Percentiles rank a stretch among this genome's conserved stretches.
Conservation (phyloP, 2,329 filamentous ascomycete species). For the Aureobasidium lini region DNA sequence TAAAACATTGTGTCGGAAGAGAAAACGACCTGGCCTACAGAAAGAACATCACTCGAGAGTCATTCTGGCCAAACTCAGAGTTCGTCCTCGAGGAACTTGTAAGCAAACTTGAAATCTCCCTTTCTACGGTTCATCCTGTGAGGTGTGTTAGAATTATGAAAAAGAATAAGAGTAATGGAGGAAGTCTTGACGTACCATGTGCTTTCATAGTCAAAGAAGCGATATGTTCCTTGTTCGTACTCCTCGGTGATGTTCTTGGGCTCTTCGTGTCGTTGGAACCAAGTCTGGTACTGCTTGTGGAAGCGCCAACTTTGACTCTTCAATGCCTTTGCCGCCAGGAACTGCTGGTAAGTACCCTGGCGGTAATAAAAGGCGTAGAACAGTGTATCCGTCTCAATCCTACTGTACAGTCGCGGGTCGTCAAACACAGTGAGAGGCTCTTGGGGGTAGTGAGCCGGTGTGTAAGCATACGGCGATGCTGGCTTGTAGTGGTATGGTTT, state of each 20-base stretch:
- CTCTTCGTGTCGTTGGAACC: slow-evolving; percentile 98
- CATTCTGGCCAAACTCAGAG: slow-evolving; percentile 38
- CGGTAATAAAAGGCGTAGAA: slow-evolving; percentile 99
- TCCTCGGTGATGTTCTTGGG: slow-evolving; percentile 98
- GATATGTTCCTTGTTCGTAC: slow-evolving; percentile 96
- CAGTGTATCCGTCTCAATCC: slow-evolving; percentile 89
- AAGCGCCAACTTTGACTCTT: slow-evolving; percentile 99
- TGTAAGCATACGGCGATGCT: slow-evolving; percentile 65
- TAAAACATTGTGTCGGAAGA: background rate
- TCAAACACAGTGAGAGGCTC: slow-evolving; percentile 89
- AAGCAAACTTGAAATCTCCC: slow-evolving; percentile 96
- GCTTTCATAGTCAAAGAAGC: slow-evolving; percentile 98
- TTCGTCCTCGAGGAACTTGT: slow-evolving; percentile 96
- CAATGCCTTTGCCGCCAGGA: slow-evolving; percentile 87
- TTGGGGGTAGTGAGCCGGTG: slow-evolving; percentile 79
- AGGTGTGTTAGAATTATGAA: background rate
- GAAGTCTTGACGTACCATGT: slow-evolving; percentile 66
- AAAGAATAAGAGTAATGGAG: background rate
- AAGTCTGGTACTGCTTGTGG: slow-evolving; percentile 99
- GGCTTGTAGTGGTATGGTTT: slow-evolving; percentile 78
- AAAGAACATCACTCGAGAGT: background rate
- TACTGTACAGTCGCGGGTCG: slow-evolving; percentile 76
- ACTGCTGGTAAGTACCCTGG: slow-evolving; percentile 92
- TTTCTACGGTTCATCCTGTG: slow-evolving; percentile 95
- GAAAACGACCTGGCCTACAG: background rate